Evolutionary conservation across 2,329 filamentous ascomycete species (phyloP), one percentile per base, ranked within the genome.

Genomic region (Xylariaceae sp.): DNA sequence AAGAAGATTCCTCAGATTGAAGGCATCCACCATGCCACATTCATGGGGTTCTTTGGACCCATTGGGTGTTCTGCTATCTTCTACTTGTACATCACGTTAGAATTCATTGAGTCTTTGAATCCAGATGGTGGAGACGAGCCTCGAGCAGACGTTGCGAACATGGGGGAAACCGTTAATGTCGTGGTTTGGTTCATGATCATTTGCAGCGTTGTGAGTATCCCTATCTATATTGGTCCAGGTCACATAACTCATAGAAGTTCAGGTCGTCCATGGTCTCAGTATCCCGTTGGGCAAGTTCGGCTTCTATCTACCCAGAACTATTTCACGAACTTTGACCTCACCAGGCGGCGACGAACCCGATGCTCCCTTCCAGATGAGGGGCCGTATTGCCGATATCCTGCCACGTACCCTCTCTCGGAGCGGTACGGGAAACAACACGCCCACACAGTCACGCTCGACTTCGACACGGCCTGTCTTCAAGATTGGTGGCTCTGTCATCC

Each of bases 1-100:
- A 84, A 77, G 52, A 74, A 76, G 44, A 90, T 95, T 34, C 85
- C 78, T 22, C 88, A 95, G 59, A 89, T 95, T 32, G 30, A 89
- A 43, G 73, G 85, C 31, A 63, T 76, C 22, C 76, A 78, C 3
- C 89, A 95, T 51, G 89, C 89, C 2, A 66, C 87, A 0, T 95
- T 95, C 56, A 87, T 93, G 7, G 90, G 90, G 0, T 95, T 95
- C 68, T 96, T 96, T 50, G 90, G 90, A 0, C 90, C 90, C 0
- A 90, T 96, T 42, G 89, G 91, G 3, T 89, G 95, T 2, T 88
- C 87, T 13, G 90, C 89, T 1, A 78, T 95, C 16, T 96, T 95
- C 61, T 95, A 96, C 59, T 73, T 96, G 4, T 94, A 89, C 56
- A 72, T 95, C 47, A 83, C 78, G 31, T 63, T 87, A 1, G 87